Conservation (phyloP, 78 protist genomes). For the Polysphondylium violaceum region DNA sequence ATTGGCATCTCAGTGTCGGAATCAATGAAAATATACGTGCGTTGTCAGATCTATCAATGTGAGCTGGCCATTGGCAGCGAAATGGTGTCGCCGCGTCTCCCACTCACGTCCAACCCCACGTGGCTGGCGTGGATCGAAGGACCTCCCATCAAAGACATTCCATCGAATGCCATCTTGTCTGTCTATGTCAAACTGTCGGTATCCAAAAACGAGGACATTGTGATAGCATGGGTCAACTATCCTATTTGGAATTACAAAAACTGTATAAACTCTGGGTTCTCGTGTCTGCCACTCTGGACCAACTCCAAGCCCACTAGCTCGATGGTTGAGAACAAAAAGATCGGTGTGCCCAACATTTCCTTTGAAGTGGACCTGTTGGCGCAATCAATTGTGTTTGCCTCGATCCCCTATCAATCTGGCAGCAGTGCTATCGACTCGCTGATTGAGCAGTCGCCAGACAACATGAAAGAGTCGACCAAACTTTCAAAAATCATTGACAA, state of each 20-base stretch:
- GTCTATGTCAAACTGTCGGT: background rate
- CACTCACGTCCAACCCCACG: conserved; percentile 16
- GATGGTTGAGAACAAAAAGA: too few relatives aligned
- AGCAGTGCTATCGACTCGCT: background rate
- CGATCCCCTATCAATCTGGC: conserved; percentile 1
- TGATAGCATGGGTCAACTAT: conserved; percentile 44
- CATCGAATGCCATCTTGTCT: conserved; percentile 19
- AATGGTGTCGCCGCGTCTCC: conserved; percentile 1
- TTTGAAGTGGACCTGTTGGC: conserved; percentile 41
- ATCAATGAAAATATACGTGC: background rate
- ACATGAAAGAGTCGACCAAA: background rate
- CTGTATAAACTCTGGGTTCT: conserved; percentile 27
- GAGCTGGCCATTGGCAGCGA: conserved; percentile 20
- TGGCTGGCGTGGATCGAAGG: conserved; percentile 51
- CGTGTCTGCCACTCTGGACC: background rate
- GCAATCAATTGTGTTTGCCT: conserved; percentile 19
- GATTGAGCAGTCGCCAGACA: too few relatives aligned
- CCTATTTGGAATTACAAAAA: conserved; percentile 54
- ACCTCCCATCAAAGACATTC: conserved; percentile 3
- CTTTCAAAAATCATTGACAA: conserved; percentile 14
- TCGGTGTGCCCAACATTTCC: background rate
- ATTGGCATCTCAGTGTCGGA: background rate
- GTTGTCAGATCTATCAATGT: conserved; percentile 45
- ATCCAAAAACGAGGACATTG: background rate
- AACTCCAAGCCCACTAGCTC: background rate